Conservation (phyloP, 1,284 basidiomycete genomes). For the Sanghuangporus sanghuang region DNA sequence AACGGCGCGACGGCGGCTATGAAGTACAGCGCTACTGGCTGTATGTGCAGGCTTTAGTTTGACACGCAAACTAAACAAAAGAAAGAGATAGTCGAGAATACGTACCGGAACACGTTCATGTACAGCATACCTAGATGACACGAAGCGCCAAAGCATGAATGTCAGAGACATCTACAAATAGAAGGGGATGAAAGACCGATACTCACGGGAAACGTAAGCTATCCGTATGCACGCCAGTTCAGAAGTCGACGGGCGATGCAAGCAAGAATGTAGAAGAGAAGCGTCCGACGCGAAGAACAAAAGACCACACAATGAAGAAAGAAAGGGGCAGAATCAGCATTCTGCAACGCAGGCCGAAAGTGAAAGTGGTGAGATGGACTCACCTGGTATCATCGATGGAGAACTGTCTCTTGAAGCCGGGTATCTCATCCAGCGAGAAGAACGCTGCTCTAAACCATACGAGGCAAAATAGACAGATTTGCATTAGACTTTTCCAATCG, state of each 20-base stretch:
- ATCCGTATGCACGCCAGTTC: not conserved
- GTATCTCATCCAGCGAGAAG: conserved; percentile 62
- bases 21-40: conserved; percentile 57
- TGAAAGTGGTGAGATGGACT: conserved; percentile 24
- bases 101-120: conserved; percentile 82
- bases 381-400: conserved; percentile 77
- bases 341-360: not conserved
- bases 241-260: not conserved
- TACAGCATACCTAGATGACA: conserved; percentile 43
- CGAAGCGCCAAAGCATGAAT: not conserved
- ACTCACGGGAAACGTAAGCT: conserved; percentile 56
- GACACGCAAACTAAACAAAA: no score
- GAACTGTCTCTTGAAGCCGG: conserved; percentile 83
- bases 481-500: no score
- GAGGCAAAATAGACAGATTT: no score
- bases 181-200: not conserved
- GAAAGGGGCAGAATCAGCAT: not conserved
- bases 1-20: conserved; percentile 67
- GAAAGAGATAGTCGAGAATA: conserved; percentile 20
- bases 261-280: not conserved
- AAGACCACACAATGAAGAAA: not conserved
- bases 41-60: no score
- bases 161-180: not conserved
- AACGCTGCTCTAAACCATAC: conserved; percentile 42
- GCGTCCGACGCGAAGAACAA: not conserved